These are phyloP conservation scores for Camellia oleifera DNA, from an alignment of 179 eudicot species.

Conservation along the genomic window DNA sequence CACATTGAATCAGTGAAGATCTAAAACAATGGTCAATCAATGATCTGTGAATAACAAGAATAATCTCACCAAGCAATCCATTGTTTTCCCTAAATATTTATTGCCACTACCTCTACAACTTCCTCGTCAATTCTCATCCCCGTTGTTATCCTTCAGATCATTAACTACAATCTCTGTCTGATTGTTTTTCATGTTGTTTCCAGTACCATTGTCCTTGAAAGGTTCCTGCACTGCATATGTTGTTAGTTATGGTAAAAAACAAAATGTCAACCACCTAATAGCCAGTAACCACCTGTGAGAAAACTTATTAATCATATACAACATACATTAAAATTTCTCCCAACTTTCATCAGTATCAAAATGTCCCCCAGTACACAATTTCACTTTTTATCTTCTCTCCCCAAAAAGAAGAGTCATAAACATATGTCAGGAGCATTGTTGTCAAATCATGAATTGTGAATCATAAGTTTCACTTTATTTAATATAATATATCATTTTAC, in stretches of 20 bases:
- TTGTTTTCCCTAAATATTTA: background rate
- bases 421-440: background rate
- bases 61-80: slow-evolving; percentile 3
- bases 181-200: slow-evolving; percentile 9
- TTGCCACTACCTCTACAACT: background rate
- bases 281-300: background rate
- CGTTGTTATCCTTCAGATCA: too few relatives aligned
- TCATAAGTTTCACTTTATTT: too few relatives aligned
- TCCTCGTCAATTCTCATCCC: background rate
- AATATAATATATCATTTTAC: too few relatives aligned
- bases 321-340: background rate
- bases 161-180: background rate
- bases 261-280: background rate
- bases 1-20: background rate
- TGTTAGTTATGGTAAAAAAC: background rate
- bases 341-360: background rate
- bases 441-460: background rate
- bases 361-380: background rate
- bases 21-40: too few relatives aligned
- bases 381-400: background rate
- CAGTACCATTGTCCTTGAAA: slow-evolving; percentile 17
- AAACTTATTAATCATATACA: background rate
- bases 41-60: background rate
- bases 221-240: slow-evolving; percentile 22
- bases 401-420: background rate